A percentile compares a stretch with the other conserved stretches of the same genome.
Conservation (phyloP, 208 protist genomes). For the Porcisia deanei region DNA sequence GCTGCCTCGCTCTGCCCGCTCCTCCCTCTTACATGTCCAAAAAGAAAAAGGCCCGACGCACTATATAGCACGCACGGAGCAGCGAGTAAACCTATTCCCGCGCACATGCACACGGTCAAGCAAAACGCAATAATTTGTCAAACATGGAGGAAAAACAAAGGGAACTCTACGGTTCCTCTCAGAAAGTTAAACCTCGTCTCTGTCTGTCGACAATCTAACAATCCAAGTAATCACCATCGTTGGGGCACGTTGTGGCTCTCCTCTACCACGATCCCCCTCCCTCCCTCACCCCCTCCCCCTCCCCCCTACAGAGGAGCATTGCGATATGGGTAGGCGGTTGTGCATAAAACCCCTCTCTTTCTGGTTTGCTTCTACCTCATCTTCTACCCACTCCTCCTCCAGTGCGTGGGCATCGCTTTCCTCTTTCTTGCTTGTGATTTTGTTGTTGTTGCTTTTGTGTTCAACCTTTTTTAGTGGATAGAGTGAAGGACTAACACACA, state of each 20-base stretch:
- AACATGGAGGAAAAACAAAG: no score
- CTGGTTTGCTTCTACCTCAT: neutral
- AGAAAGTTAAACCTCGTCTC: neutral
- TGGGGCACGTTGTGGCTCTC: neutral
- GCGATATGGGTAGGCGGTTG: no score
- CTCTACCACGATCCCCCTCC: neutral
- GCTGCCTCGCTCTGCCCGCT: neutral
- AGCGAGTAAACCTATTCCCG: neutral
- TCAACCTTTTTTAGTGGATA: neutral
- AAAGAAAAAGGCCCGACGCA: neutral
- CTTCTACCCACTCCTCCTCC: neutral
- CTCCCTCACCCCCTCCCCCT: neutral
- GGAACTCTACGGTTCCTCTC: neutral
- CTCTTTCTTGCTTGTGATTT: neutral
- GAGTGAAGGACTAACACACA: neutral
- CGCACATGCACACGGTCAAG: neutral
- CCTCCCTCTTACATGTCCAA: neutral
- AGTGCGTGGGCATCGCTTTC: neutral
- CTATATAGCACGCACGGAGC: neutral
- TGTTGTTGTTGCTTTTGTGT: neutral
- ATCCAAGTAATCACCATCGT: neutral
- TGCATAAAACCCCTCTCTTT: no score
- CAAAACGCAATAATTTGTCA: neutral
- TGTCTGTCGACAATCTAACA: neutral
- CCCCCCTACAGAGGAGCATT: no score